Conservation (phyloP, 305 asterid genomes). For the Ilex paraguariensis region DNA sequence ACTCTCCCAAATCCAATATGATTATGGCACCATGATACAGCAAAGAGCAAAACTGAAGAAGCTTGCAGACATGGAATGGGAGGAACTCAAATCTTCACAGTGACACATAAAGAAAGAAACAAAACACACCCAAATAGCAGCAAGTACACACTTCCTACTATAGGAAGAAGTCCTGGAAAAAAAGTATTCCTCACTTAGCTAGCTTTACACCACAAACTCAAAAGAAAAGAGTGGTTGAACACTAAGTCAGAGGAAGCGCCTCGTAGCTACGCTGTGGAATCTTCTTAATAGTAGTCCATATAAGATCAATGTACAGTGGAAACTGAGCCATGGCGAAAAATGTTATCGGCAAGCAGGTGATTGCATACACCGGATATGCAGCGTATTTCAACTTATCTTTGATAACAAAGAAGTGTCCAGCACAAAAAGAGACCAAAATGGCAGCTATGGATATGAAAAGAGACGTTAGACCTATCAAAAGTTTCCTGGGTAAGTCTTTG, state of each 20-base stretch:
- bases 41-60: no score
- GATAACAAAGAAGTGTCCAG: slow-evolving; percentile 7
- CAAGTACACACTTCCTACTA: no score
- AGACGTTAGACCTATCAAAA: slow-evolving; percentile 7
- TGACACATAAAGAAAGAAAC: no score
- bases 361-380: slow-evolving; percentile 19
- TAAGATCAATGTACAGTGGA: slow-evolving; percentile 18
- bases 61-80: no score
- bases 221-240: no score
- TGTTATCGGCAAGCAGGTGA: slow-evolving; percentile 32
- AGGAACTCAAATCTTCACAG: no score
- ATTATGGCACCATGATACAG: no score
- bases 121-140: no score
- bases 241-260: neutral
- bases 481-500: neutral
- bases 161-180: no score
- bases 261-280: slow-evolving; percentile 23
- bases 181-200: no score
- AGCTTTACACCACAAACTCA: no score
- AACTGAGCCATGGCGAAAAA: slow-evolving; percentile 8
- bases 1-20: no score
- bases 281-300: slow-evolving; percentile 16
- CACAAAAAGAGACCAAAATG: slow-evolving; percentile 2
- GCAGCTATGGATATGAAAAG: slow-evolving; percentile 10
- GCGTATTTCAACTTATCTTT: slow-evolving; percentile 9